Evolutionary conservation across 768 basidiomycete genomes (phyloP), one percentile per base, ranked within the genome.

Genomic region (Leucocoprinus birnbaumii): DNA sequence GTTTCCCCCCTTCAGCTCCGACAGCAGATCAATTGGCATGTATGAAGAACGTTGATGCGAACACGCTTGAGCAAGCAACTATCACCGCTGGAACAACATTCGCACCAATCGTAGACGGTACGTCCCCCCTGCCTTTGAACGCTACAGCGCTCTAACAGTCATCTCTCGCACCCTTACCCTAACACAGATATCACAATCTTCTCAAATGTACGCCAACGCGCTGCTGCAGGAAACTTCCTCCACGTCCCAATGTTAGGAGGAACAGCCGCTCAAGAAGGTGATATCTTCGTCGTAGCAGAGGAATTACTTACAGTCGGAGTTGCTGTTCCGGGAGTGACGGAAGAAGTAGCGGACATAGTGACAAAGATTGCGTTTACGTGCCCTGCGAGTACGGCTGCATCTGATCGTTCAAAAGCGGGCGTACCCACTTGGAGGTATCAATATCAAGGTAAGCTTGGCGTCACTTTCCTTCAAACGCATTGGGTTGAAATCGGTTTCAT

Each of bases 291-390:
- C 31, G 65, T 71, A 13, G 66, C 41, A 2, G 58, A 61, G 35
- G 62, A 72, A 42, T 51, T 68, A n/a, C 34, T 67, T 10, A 58
- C 64, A 6, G 46, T 60, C 7, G 68, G 68, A 18, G 42, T 66
- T 14, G 54, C 60, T 10, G 45, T 66, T 18, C 70, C 73, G 4
- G 62, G 61, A 22, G 38, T 69, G 8, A 70, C 68, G 8, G 64
- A 67, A 41, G 49, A 68, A 10, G 38, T 69, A 9, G 54, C 69
- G 4, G 69, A 72, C 53, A 56, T 69, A n/a, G 31, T 61, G n/a
- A 73, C 71, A 2, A 63, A 67, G 61, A 70, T 62, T 1, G 60
- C 48, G 8, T 68, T 69, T 46, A 68, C 67, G 19, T 75, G 73
- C 37, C 59, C 65, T 6, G 64, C 68, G 13, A 62, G 63, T 34